Base-by-base conservation (phyloP, 139 green algal genomes). In the Desmodesmus armatus region DNA sequence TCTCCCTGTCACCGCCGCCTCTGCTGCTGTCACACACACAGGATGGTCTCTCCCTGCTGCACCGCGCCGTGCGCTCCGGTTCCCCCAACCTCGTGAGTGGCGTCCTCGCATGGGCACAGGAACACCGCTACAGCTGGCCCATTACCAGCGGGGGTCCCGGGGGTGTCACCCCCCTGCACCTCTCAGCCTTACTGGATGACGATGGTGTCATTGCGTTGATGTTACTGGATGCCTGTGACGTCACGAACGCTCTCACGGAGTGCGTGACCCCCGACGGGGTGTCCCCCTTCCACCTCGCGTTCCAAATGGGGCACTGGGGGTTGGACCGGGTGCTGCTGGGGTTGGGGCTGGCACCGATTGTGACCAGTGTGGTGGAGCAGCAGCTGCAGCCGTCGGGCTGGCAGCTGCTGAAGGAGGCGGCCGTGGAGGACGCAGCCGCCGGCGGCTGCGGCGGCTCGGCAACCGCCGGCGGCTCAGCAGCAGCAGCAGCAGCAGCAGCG, bases 221-320 rank as follows among this genome's bases (percentile, higher is more conserved):
- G 55, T 88, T 94, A 86, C 80, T 93, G 19, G 85, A 90, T 76
- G 80, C 62, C 1, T 65, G 17, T 13, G 70, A 60, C 6, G 47
- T 44, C 29, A 29, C 41, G 25, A 31, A 29, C 11, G 87, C 89
- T 11, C 89, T 93, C 77, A 93, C 89, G 1, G 43, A 74, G 40
- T 58, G 88, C 33, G 27, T 13, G 0, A 73, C 89, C 0, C 83
- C 73, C 19, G 88, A 90, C 37, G 89, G 91, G 37, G 87, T 92
- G 23, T 91, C 91, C 35, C 91, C 91, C 77, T 94, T 94, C 82
- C 91, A 94, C 75, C 86, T 94, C 37, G 89, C 88, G 39, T 90
- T 94, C 77, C 91, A 94, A 66, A 70, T 89, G 86, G 91, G 91
- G n/a, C 89, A 91, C 75, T 93, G 87, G 78, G 62, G 84, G 40